Evolutionary conservation across 352 stramenopile genomes (phyloP).

Genomic region (Phytophthora pinifolia): DNA sequence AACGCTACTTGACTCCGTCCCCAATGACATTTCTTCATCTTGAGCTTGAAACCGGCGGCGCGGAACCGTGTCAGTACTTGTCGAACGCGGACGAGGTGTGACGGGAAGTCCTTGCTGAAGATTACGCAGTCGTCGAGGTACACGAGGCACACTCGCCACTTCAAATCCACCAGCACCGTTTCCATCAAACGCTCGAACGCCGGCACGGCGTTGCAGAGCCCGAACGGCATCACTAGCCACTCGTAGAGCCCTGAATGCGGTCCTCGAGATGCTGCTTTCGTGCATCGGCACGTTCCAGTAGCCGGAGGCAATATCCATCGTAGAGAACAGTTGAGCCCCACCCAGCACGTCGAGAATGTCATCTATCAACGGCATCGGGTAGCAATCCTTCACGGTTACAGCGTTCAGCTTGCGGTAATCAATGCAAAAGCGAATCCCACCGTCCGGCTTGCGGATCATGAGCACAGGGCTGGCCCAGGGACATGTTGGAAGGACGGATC

Average conservation of each 20-base stretch:
- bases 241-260: background rate
- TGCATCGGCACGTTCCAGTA: no score
- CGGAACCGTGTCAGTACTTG: slow-evolving; percentile 5
- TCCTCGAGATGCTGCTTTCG: background rate
- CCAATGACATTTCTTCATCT: slow-evolving; percentile 11
- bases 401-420: no score
- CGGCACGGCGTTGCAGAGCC: slow-evolving; percentile 1
- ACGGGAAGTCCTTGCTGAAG: slow-evolving; percentile 8
- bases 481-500: no score
- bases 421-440: no score
- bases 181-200: slow-evolving; percentile 8
- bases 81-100: background rate
- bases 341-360: no score
- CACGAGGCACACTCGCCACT: slow-evolving; percentile 7
- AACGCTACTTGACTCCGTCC: slow-evolving; percentile 5
- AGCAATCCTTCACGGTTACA: no score
- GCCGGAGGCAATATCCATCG: no score
- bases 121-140: slow-evolving; percentile 1
- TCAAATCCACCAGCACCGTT: background rate
- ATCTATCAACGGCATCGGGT: no score
- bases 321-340: no score
- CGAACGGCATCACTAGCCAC: slow-evolving; percentile 11
- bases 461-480: no score
- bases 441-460: no score
- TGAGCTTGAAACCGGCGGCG: background rate